Evolutionary conservation across 2,329 filamentous ascomycete genomes (phyloP), one percentile per base, ranked within the genome.

Genomic region (Diaporthe batatas): DNA sequence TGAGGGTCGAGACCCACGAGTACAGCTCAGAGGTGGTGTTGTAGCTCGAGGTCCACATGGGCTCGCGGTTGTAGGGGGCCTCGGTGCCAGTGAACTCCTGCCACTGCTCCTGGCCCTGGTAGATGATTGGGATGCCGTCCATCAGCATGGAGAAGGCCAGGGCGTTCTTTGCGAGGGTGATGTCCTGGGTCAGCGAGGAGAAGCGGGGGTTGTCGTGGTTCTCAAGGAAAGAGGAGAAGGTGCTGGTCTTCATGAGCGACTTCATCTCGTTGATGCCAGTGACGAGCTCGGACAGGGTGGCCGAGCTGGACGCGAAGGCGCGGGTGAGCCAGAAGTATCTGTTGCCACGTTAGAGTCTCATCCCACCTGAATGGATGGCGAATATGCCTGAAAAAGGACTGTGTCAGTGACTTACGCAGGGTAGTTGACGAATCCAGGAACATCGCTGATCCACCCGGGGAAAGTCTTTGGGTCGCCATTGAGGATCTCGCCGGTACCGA

Each of bases 101-200:
- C 74, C 87, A 88, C 77, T 92, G 91, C 80, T 92, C 91, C 74
- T 91, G 89, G 32, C 91, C 91, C 75, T 91, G 87, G 80, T 92
- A 93, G 44, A 92, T 84, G 72, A 91, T 89, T 1, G 90, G 90
- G 51, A 92, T 88, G 16, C 90, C 90, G 68, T 90, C 83, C 25
- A 58, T 62, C 3, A 70, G 68, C 44, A 70, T 32, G 21, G 57
- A 53, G 44, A 70, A 64, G 42, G 68, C 68, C 14, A 64, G 23
- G 6, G 68, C 36, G 21, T 70, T 70, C 51, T 70, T 53, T 29
- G 68, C 68, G 32, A 70, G 57, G 23, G 34, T 39, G 16, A 54
- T 39, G 25, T 70, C 68, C 11, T 58, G 14, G 21, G 57, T 70
- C 14, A 51, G n/a, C 1, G 68, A 34, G 21, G 68, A 39, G 42